phyloP scores from a whole-genome alignment of 352 stramenopile species.

The Phytophthora palmivora region DNA sequence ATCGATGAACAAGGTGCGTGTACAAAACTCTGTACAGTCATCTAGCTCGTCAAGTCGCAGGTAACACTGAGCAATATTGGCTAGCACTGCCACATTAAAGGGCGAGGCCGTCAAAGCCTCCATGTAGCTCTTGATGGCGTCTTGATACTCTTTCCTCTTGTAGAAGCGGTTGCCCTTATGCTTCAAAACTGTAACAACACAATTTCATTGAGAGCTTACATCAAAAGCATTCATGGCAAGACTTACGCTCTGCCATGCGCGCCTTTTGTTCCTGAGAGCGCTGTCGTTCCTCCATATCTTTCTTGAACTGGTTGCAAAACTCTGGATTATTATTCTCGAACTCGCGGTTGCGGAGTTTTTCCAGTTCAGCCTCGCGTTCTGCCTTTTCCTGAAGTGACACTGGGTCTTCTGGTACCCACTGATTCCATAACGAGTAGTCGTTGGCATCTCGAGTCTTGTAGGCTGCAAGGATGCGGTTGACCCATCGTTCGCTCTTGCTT shows the following conservation, averaged over 20 bases:
- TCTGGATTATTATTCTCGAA: constrained; percentile 83
- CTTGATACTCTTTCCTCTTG: constrained; percentile 60
- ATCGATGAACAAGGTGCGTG: constrained; percentile 65
- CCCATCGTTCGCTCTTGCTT: constrained; percentile 41
- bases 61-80: constrained; percentile 77
- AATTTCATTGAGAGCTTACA: not conserved
- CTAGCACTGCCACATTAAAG: constrained; percentile 67
- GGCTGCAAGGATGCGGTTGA: constrained; percentile 66
- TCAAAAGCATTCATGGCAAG: not conserved
- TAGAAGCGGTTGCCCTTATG: constrained; percentile 65
- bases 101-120: constrained; percentile 63
- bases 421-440: constrained; percentile 82
- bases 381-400: constrained; percentile 70
- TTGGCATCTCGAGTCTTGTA: constrained; percentile 84
- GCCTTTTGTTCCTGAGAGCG: constrained; percentile 60
- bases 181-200: constrained; percentile 55
- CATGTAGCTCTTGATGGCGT: constrained; percentile 73
- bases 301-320: constrained; percentile 82
- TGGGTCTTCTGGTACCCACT: constrained; percentile 79
- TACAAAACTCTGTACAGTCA: constrained; percentile 76
- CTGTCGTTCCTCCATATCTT: constrained; percentile 73
- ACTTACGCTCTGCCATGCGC: constrained; percentile 60
- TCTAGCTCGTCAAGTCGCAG: constrained; percentile 56
- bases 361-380: constrained; percentile 54
- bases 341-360: constrained; percentile 71